Evolutionary conservation across 139 green algal species (phyloP).

Genomic region (Nannochloris sp.): DNA sequence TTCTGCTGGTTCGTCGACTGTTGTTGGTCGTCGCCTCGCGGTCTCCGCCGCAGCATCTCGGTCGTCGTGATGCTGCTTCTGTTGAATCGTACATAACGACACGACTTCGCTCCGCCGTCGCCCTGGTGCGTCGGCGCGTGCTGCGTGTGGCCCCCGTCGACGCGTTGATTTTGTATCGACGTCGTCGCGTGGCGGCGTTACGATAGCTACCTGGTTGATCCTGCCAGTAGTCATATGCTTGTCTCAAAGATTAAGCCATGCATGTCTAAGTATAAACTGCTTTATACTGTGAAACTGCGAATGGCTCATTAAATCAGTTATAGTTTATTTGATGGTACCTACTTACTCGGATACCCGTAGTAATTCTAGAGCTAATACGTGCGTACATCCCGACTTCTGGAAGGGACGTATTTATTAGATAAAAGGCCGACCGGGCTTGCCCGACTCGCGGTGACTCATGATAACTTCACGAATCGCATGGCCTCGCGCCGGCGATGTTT

Average conservation of each 20-base stretch:
- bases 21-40: not conserved
- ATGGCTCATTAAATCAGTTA: slow-evolving; percentile 99
- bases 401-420: slow-evolving; percentile 94
- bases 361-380: slow-evolving; percentile 94
- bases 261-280: slow-evolving; percentile 99
- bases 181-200: not conserved
- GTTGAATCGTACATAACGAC: not conserved
- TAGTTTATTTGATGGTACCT: slow-evolving; percentile 99
- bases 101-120: not conserved
- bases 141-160: not conserved
- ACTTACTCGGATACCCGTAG: slow-evolving; percentile 65
- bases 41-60: not conserved
- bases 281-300: slow-evolving; percentile 99
- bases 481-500: slow-evolving; percentile 73
- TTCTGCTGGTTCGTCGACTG: not conserved
- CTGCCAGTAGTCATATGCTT: slow-evolving; percentile 97
- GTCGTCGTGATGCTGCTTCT: not conserved
- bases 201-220: slow-evolving; percentile 87
- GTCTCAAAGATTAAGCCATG: slow-evolving; percentile 98
- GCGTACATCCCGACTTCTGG: slow-evolving; percentile 78
- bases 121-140: not conserved
- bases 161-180: no score
- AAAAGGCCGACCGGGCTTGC: slow-evolving; percentile 45
- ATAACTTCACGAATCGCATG: slow-evolving; percentile 90
- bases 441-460: slow-evolving; percentile 68